A percentile compares a stretch with the other conserved stretches of the same genome.
Evolutionary conservation across 169 alveolate species (phyloP).

Genomic region (Eimeria praecox): DNA sequence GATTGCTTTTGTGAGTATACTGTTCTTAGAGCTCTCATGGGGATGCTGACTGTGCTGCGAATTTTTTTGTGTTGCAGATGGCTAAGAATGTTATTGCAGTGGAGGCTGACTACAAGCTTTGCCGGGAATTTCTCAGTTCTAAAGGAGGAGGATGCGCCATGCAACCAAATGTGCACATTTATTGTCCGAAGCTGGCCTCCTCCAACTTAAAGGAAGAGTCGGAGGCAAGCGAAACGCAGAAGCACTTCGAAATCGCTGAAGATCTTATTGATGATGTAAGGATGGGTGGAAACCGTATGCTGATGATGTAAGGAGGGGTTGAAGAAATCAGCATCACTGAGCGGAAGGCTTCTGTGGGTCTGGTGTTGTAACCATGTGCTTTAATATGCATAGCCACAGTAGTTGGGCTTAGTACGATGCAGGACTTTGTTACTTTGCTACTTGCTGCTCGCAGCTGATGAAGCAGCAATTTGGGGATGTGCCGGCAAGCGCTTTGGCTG

Average conservation of each 20-base stretch:
- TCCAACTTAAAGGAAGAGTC: neutral
- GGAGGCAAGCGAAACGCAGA: neutral
- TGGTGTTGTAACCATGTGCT: neutral
- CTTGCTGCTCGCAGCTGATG: conserved; percentile 31
- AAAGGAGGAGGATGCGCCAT: neutral
- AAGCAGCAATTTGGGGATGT: conserved; percentile 57
- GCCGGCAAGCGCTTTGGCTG: conserved; percentile 27
- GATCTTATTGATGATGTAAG: conserved; percentile 32
- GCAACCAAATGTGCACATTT: conserved; percentile 57
- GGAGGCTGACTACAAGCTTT: neutral
- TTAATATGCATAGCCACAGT: neutral
- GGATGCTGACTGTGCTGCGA: neutral
- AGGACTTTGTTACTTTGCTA: neutral
- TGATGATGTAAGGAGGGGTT: conserved; percentile 8
- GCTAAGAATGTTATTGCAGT: conserved; percentile 43
- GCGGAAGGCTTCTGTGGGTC: neutral
- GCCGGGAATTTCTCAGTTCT: conserved; percentile 10
- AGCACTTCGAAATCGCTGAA: neutral
- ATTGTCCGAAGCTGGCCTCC: conserved; percentile 15
- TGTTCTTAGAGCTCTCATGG: neutral
- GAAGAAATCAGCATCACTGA: neutral
- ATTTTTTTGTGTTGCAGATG: conserved; percentile 25
- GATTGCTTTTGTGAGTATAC: neutral
- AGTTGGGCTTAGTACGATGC: neutral
- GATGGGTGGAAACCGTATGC: neutral